Evolutionary conservation across 2,329 filamentous ascomycete species (phyloP).

Genomic region (Orbilia brochopaga): DNA sequence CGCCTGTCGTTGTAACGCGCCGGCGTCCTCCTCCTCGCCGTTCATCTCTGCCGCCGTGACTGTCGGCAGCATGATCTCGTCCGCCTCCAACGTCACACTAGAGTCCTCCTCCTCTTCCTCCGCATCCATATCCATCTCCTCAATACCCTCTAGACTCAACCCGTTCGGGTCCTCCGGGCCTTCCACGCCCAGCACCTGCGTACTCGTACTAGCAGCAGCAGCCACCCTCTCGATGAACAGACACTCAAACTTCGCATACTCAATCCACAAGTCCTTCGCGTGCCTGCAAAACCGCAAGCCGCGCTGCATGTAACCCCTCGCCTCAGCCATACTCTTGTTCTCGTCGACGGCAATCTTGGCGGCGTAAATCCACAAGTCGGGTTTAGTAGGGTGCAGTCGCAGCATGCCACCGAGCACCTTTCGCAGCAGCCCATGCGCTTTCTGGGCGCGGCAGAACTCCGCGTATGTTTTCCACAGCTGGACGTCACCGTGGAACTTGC

Average conservation of each 20-base stretch:
- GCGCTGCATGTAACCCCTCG: constrained; percentile 83
- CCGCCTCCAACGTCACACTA: constrained; percentile 58
- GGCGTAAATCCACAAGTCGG: constrained; percentile 81
- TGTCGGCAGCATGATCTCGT: constrained; percentile 62
- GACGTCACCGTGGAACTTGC: constrained; percentile 80
- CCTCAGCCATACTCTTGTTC: constrained; percentile 84
- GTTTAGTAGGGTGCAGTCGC: constrained; percentile 81
- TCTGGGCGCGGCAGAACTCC: constrained; percentile 74
- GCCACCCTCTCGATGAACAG: constrained; percentile 85
- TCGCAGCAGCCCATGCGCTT: constrained; percentile 71
- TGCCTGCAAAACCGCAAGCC: constrained; percentile 86
- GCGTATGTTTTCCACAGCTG: constrained; percentile 90
- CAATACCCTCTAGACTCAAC: constrained; percentile 59
- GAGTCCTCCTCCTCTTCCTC: constrained; percentile 58
- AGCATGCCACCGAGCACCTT: constrained; percentile 72
- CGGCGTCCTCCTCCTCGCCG: constrained; percentile 57
- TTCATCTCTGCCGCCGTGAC: constrained; percentile 70
- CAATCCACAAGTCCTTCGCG: constrained; percentile 77
- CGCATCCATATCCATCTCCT: constrained; percentile 56
- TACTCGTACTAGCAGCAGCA: constrained; percentile 63
- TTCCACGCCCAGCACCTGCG: constrained; percentile 25
- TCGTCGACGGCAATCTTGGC: constrained; percentile 78
- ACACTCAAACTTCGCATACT: constrained; percentile 91
- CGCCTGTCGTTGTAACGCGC: constrained; percentile 64
- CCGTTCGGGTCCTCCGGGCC: constrained; percentile 66